Evolutionary conservation across 768 basidiomycete genomes (phyloP), one percentile per base, ranked within the genome.

Genomic region (Lactifluus pinguis): DNA sequence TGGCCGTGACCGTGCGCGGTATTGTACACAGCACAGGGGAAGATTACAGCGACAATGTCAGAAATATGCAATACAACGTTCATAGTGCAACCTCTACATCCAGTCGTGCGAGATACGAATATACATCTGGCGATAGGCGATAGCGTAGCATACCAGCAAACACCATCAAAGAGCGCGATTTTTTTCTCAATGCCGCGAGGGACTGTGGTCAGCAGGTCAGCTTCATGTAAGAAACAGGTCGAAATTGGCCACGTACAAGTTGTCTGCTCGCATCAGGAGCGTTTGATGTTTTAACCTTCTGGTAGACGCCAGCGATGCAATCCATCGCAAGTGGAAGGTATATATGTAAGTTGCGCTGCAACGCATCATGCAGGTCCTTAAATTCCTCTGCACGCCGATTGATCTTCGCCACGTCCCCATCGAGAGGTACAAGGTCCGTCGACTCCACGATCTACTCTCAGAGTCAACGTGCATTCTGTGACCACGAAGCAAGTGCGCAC

Each of bases 251-350:
- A 77, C 83, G 59, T 62, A 91, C 89, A 79, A 86, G 80, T 67
- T 94, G 87, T 64, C 88, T 78, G 2, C 83, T 86, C 42, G 83
- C 80, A 68, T 95, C 93, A 13, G 86, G 81, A 21, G 83, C 83
- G 47, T 79, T 75, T 32, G 87, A 85, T 11, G 77, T 75, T 72
- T 95, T 95, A 59, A 84, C 76, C 60, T 81, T 83, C 59, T 86
- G 86, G 67, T 95, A 89, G 15, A 95, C 82, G 14, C 80, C 84
- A 52, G 89, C 87, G 30, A 98, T 82, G 32, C 87, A 83, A 69
- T 94, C 92, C 97, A 98, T 99, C 21, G 92, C 88, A 42, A 93
- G 80, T 38, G 89, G 83, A 52, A 98, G 79, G 71, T 97, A 89
- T 2, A 83, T 82, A 68, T 92, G 92, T 71, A 98, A 73, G 75